Percentiles rank a stretch among this genome's conserved stretches.
Conservation (phyloP, 1,284 basidiomycete genomes). For the Moesziomyces antarcticus region DNA sequence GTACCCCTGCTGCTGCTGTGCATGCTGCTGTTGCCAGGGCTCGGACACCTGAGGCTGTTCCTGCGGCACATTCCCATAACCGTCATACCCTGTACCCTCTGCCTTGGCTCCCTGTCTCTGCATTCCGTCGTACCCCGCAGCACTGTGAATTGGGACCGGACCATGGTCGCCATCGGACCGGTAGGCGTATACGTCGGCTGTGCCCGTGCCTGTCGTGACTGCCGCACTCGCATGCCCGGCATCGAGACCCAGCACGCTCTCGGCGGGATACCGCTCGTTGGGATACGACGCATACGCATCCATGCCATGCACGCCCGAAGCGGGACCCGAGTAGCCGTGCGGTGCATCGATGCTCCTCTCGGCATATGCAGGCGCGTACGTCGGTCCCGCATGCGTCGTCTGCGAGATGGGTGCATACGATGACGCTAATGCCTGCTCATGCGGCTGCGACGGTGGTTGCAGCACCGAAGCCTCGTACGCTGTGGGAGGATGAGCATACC, state of each 20-base stretch:
- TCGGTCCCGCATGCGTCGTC: background rate
- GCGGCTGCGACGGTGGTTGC: background rate
- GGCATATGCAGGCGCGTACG: constrained; percentile 2
- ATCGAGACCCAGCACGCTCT: background rate
- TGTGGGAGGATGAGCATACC: background rate
- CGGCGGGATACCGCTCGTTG: background rate
- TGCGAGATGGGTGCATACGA: background rate
- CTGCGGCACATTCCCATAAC: background rate
- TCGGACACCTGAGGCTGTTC: background rate
- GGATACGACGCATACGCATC: constrained; percentile 2
- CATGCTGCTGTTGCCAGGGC: constrained; percentile 5
- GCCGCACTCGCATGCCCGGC: background rate
- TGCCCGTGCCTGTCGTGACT: background rate
- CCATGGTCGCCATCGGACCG: background rate
- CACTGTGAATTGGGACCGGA: background rate
- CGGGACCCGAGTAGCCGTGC: background rate
- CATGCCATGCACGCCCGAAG: background rate
- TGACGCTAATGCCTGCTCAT: constrained; percentile 5
- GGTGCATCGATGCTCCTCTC: constrained; percentile 1
- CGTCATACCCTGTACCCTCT: background rate
- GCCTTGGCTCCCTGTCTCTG: background rate
- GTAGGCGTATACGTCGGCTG: background rate
- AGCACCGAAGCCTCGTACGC: background rate
- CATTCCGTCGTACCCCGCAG: constrained; percentile 3
- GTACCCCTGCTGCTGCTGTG: background rate